Base-by-base conservation (phyloP, 176 grass and related monocot genomes). In the Ampelocalamus luodianensis region DNA sequence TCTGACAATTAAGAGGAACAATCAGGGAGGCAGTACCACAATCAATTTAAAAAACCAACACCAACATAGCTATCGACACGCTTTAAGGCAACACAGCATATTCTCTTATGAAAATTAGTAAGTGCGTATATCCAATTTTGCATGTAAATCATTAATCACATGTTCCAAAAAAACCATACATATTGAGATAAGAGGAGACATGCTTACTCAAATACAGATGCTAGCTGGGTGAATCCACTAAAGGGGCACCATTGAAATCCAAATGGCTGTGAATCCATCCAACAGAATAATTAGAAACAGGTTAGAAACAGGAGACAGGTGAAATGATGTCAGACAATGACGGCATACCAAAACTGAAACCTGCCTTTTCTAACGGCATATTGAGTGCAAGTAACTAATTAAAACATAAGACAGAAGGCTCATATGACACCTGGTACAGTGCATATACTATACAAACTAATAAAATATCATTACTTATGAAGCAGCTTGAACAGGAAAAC, bases 171-270 rank as follows among this genome's bases (percentile, higher is more conserved):
- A 64, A 37, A 13, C 2, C 48, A 74, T 83, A 22, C 50, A 34
- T 83, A 70, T 38, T 62, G 73, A 87, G 14, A 32, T 73, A 78
- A 71, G 74, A 76, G 38, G 77, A 87, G 70, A 85, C 68, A 82
- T 84, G 49, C 93, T 99, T 96, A 99, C 96, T 92, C 91, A 58
- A 94, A 92, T n/a, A 99, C 77, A 22, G 96, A 94, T 83, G 93
- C 83, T 85, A 96, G 81, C 80, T 96, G 96, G 16, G 91, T 94
- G 78, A 96, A 96, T 88, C 96, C 96, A 88, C 85, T 92, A 65
- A 99, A 89, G 34, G 96, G 93, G 63, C 93, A 96, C 96, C 93
- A 96, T 12, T 94, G 96, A 89, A 96, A 89, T 88, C 92, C 95
- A 90, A 99, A 92, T 66, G 96, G 96, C 93, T 99, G 93, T 79